Base-by-base conservation (phyloP, 768 basidiomycete genomes). In the Leucogyrophana mollusca region DNA sequence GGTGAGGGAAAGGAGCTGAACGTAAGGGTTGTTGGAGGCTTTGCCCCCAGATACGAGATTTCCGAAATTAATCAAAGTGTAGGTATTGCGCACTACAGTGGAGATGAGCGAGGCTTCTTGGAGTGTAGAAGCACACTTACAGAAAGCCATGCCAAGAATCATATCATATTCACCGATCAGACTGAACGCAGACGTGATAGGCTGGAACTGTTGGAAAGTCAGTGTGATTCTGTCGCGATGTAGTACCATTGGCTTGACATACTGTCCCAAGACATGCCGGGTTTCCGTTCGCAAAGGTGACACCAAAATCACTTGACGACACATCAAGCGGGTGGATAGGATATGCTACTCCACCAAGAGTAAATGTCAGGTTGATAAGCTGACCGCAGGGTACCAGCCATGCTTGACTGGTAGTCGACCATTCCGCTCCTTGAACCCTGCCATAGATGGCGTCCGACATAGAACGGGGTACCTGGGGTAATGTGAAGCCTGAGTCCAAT, bases 391-490 rank as follows among this genome's bases (percentile, higher is more conserved):
- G 90, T 0, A 91, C 64, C 2, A 78, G 74, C 90, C 90, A 91
- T 47, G 78, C 73, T 48, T 80, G 70, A 33, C 70, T 73, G 6
- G 63, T 55, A 8, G 69, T 51, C 53, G 83, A 80, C 64, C 83
- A 90, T 41, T 73, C 72, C 8, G 90, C 87, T 23, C 84, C 87
- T 46, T 76, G 78, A 9, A 90, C 85, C 32, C 85, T 79, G 9
- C 88, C 85, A 56, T 91, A 91, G 51, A 91, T 89, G 16, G 84
- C 84, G 53, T 91, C 86, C 4, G 87, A 79, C 50, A 90, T 73
- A n/a, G 73, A 69, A 23, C 86, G 82, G 8, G 85, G 84, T 27
- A 88, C 84, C 65, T 89, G 86, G 34, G 84, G 80, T 50, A 79
- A 69, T 1, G 83, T 80, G 60, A 74, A 90, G 42, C 88, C 86